Evolutionary conservation across 306 rosid genomes (phyloP), one percentile per base, ranked within the genome.

Genomic region (Argentina anserina): DNA sequence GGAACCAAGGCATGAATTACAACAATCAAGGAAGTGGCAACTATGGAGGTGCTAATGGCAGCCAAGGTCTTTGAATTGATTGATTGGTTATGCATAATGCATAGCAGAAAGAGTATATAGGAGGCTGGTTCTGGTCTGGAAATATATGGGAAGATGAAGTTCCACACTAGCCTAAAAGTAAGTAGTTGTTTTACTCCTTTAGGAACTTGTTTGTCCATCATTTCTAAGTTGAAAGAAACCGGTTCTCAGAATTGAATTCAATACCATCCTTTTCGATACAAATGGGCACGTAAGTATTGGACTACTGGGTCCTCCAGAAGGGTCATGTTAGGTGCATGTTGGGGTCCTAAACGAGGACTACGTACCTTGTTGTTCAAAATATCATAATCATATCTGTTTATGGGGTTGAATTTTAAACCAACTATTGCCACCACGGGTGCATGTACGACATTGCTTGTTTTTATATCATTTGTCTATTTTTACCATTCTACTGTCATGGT

Each of bases 71-170:
- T n/a, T n/a, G n/a, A n/a, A n/a, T n/a, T n/a, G n/a, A n/a, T n/a
- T n/a, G n/a, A n/a, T n/a, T n/a, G n/a, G n/a, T n/a, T n/a, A n/a
- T n/a, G n/a, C n/a, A n/a, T n/a, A n/a, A n/a, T n/a, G n/a, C 37
- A 29, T 14, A 10, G 31, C 60, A 21, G 17, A 67, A 70, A 66
- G 5, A 17, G 9, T 37, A 37, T 9, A 37, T 42, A n/a, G n/a
- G 12, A 26, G 25, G 11, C 5, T 17, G 46, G 21, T 47, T 26
- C 63, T 56, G 17, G 50, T 63, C n/a, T 64, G 9, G 21, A 17
- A 49, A 53, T 73, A 63, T 79, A 83, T 84, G 91, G 91, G 79
- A 61, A 79, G 64, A 69, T 77, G 33, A 67, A 29, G 85, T 37
- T 89, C 91, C 91, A 83, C 87, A 88, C 73, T 61, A 42, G 36